Evolutionary conservation across 2,329 filamentous ascomycete species (phyloP), one percentile per base, ranked within the genome.

Genomic region (Colletotrichum karsti): DNA sequence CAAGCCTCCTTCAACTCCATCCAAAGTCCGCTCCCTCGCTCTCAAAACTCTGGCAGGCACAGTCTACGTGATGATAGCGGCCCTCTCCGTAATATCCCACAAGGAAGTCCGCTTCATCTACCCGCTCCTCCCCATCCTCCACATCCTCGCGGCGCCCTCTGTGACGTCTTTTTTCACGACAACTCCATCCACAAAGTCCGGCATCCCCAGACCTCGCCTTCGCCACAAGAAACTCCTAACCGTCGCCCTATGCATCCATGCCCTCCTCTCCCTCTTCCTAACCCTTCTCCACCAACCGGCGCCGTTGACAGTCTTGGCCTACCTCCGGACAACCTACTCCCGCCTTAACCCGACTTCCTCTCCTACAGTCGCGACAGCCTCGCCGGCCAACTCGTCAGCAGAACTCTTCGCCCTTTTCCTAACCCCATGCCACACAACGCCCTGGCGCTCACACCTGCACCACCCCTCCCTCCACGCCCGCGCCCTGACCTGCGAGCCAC

Each of bases 41-140:
- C 77, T 78, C 76, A 70, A 58, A 76, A 81, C 69, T 75, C 81
- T 95, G 8, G 84, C 89, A 9, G 83, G 85, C 30, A 83, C 88
- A 7, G 84, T 91, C 44, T 70, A 91, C 61, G 79, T 88, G 30
- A 92, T 91, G 64, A 81, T 92, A 9, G 77, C 81, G 1, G 78
- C 84, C 2, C 86, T 98, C 35, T 97, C 93, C 2, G 76, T 93
- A 51, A 93, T 98, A 72, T 90, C 94, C 1, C 96, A 99, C 82
- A 99, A 99, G 79, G 96, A 99, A 84, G 93, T 97, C 73, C 93
- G 96, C 74, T 99, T 99, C 83, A 93, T 98, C 72, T 97, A 97
- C 75, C 95, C 96, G 1, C 87, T 99, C 18, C 87, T 98, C 2
- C 95, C 96, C 2, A 87, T 91, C n/a, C 86, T 99, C 7, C 93